phyloP scores from a whole-genome alignment of 768 basidiomycete species.

The Boletellus sp. region DNA sequence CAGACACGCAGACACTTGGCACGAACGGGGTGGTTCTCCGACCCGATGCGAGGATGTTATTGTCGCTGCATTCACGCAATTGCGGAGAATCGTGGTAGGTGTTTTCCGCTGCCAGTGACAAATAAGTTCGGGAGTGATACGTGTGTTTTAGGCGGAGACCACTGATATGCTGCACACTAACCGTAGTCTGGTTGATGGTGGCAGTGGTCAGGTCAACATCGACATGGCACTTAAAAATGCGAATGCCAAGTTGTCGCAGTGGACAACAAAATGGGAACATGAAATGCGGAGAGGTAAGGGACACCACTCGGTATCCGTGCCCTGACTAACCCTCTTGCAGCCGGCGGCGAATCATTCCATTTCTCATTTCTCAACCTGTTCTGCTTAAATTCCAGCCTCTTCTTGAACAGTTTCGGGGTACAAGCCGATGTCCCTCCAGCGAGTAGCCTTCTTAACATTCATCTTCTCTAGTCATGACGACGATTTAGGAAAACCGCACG shows the following conservation, averaged over 20 bases:
- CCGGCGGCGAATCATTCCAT: slow-evolving; percentile 73
- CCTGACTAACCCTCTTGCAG: slow-evolving; percentile 33
- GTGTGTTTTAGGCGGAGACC: slow-evolving; percentile 58
- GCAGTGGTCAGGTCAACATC: slow-evolving; percentile 64
- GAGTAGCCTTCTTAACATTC: slow-evolving; percentile 24
- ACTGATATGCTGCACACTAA: slow-evolving; percentile 67
- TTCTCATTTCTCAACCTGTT: slow-evolving; percentile 72
- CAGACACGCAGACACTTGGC: slow-evolving; percentile 67
- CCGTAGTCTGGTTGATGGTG: slow-evolving; percentile 41
- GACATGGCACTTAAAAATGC: slow-evolving; percentile 69
- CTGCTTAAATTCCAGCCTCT: slow-evolving; percentile 73
- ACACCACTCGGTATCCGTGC: neutral
- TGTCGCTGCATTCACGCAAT: slow-evolving; percentile 69
- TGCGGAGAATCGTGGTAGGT: slow-evolving; percentile 77
- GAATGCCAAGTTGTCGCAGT: slow-evolving; percentile 67
- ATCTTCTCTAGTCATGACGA: neutral
- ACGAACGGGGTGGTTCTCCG: slow-evolving; percentile 49
- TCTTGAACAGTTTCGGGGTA: slow-evolving; percentile 82
- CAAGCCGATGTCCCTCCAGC: slow-evolving; percentile 59
- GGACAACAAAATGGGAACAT: slow-evolving; percentile 67
- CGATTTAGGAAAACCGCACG: slow-evolving; percentile 49
- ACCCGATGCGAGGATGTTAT: slow-evolving; percentile 79
- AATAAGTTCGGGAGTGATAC: neutral
- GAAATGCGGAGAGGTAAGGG: slow-evolving; percentile 67
- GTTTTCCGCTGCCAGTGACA: neutral